Evolutionary conservation across 352 stramenopile species (phyloP), one percentile per base, ranked within the genome.

Genomic region (Phytophthora aleatoria): DNA sequence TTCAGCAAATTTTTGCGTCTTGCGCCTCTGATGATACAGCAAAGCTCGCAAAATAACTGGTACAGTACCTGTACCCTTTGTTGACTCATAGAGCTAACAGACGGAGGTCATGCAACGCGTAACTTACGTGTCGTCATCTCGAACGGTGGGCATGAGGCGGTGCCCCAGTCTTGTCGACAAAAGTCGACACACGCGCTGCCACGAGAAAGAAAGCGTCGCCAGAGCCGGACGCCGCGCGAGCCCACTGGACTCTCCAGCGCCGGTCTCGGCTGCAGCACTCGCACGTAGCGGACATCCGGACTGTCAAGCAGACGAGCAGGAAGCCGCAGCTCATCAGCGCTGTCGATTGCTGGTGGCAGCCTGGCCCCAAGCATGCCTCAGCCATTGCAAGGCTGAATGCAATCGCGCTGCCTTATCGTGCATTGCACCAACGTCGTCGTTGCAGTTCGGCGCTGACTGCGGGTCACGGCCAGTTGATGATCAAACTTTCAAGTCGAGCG

Each of bases 61-160:
- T 45, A 30, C 33, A 6, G 39, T 45, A 30, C 33, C 15, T 11
- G 36, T 30, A 26, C 16, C 33, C 28, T 35, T 51, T 56, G 57
- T 64, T 67, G 60, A 68, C 61, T 68, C 61, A 68, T 49, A n/a
- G 7, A n/a, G n/a, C 13, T 15, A 61, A 50, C 50, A 61, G 59
- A 50, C 55, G 59, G 38, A n/a, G 44, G 20, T 28, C 33, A 30
- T 50, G 55, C 56, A 26, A 35, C 16, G 33, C 12, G 61, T 41
- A 26, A 51, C 43, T 52, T 63, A 56, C 56, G 28, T 3, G 41
- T 43, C 52, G 52, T 51, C 52, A 30, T 12, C 51, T 58, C 51
- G 38, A 58, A 39, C 38, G 31, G 50, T 9, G 50, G 35, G 27
- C 27, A 30, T 59, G 53, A 52, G 53, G 48, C 43, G 48, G 47